Conservation (phyloP, 2,329 filamentous ascomycete genomes). For the Ophiostoma montium region DNA sequence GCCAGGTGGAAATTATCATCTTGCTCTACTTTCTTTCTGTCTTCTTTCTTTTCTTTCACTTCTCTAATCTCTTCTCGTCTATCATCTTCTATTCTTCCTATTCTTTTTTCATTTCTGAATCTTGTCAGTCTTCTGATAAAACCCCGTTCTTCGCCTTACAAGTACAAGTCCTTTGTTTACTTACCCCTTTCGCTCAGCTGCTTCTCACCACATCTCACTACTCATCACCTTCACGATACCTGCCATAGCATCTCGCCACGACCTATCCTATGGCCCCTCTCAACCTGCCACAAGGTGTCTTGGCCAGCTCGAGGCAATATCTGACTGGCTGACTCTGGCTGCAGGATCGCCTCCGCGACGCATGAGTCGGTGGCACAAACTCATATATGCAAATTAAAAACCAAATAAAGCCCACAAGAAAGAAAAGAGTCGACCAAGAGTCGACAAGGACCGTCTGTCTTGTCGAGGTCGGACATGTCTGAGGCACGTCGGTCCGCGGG, state of each 20-base stretch:
- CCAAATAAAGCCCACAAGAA: not conserved
- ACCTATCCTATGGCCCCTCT: not conserved
- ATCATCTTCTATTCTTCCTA: too few species aligned
- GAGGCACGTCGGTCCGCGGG: not conserved
- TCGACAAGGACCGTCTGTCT: not conserved
- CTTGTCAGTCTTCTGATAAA: too few species aligned
- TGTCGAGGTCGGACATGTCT: not conserved
- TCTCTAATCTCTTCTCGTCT: too few species aligned
- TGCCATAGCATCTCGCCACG: not conserved
- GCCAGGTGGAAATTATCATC: too few species aligned
- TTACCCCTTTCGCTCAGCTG: too few species aligned
- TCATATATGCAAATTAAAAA: not conserved
- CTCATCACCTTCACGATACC: too few species aligned
- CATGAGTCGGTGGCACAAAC: not conserved
- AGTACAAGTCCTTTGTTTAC: too few species aligned
- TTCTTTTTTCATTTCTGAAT: too few species aligned
- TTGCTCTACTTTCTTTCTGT: too few species aligned
- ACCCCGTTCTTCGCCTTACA: too few species aligned
- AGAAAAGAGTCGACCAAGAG: not conserved
- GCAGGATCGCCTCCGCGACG: slow-evolving; percentile 3
- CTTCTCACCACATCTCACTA: too few species aligned
- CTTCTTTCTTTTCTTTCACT: too few species aligned
- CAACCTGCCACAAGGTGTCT: not conserved
- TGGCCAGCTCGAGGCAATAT: not conserved
- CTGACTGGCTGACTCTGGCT: not conserved